These are phyloP conservation scores for Botrytis porri DNA, from an alignment of 2,329 filamentous ascomycete species.

Conservation along the genomic window DNA sequence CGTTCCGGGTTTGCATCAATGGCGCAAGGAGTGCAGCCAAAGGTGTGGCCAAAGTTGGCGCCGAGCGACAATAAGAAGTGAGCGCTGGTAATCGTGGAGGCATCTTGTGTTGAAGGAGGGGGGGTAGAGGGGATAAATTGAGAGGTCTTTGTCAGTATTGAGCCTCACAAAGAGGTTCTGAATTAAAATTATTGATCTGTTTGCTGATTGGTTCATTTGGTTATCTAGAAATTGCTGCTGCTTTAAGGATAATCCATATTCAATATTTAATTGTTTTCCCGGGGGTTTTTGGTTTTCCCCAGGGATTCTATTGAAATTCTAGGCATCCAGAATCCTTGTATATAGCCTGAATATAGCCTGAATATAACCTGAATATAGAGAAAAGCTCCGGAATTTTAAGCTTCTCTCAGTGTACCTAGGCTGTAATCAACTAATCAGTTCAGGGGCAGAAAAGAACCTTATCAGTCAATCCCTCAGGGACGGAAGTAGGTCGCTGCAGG, in stretches of 20 bases:
- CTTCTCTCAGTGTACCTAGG: neutral
- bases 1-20: slow-evolving; percentile 61
- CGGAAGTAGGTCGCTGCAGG: neutral
- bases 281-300: neutral
- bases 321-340: neutral
- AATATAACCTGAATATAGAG: neutral
- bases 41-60: slow-evolving; percentile 45
- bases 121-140: neutral
- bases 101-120: slow-evolving; percentile 38
- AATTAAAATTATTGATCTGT: neutral
- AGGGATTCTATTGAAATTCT: neutral
- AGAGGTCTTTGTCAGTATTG: neutral
- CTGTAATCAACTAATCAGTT: neutral
- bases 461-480: neutral
- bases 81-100: slow-evolving; percentile 47
- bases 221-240: neutral
- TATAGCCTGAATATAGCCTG: neutral
- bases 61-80: slow-evolving; percentile 38
- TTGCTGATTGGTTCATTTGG: neutral
- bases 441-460: neutral
- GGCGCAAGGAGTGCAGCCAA: slow-evolving; percentile 49
- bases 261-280: neutral
- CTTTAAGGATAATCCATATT: neutral
- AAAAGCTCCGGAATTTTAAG: neutral
- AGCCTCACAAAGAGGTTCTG: neutral